Base-by-base conservation (phyloP, 352 stramenopile species). In the Elongisporangium undulatum region DNA sequence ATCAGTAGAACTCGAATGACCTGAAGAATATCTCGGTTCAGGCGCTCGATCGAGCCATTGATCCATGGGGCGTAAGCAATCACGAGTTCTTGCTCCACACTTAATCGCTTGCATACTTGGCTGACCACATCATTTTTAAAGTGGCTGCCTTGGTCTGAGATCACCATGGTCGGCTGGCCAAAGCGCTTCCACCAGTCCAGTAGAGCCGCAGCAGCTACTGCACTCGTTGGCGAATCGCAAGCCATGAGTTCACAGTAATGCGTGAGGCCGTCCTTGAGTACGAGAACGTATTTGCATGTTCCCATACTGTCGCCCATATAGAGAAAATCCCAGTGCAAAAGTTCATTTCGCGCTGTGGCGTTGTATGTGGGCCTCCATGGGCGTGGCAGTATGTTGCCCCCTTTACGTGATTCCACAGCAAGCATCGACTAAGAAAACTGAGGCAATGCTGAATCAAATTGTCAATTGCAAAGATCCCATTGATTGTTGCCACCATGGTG, bases 21-120 rank as follows among this genome's bases (percentile, higher is more conserved):
- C 26, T 68, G 53, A 0, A 72, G n/a, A 2, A 69, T 23, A 15
- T 69, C 66, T 4, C 51, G 52, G n/a, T 72, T 72, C 4, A 65
- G 26, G 4, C 56, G 7, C 56, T 68, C 61, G 1, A 72, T 41
- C 1, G 61, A 60, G 2, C 53, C 61, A 12, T 63, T 67, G 15
- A 69, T 1, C 61, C 56, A 69, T 15, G 64, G 64, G 2, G 60
- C 39, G 29, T 67, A 68, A 3, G 29, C 60, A 21, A 51, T 38
- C 0, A 57, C 53, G 26, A 67, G 56, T 6, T 41, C 29, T 3
- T 71, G 56, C 1, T 49, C 16, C 2, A 19, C 62, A 19, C 51
- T 49, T 67, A 71, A 21, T 12, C 63, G 0, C 51, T 80, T 21
- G 63, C 72, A 23, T 66, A 74, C 3, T 67, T 80, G 51, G 72